Percentiles rank a stretch among this genome's conserved stretches.
Conservation (phyloP, 495 filamentous ascomycete genomes). For the Penicillium alfredii region DNA sequence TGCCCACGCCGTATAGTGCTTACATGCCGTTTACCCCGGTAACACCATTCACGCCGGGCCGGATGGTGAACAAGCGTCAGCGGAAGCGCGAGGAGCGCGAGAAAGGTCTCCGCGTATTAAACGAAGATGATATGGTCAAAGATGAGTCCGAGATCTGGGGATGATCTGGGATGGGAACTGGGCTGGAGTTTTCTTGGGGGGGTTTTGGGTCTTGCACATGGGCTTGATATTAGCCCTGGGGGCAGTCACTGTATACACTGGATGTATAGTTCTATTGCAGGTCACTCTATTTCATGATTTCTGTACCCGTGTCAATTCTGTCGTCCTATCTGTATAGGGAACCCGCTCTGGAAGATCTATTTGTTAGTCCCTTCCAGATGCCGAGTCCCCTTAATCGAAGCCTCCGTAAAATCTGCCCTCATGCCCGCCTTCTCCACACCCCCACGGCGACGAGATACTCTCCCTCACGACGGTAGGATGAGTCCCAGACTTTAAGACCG, state of each 20-base stretch:
- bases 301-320: too few species aligned
- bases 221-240: too few species aligned
- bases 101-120: conserved; percentile 35
- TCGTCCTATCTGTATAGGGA: too few species aligned
- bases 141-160: conserved; percentile 55
- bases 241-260: conserved; percentile 9
- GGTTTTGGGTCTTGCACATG: neutral
- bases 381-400: conserved; percentile 18
- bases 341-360: too few species aligned
- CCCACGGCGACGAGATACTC: conserved; percentile 33
- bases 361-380: conserved; percentile 17
- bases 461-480: conserved; percentile 31
- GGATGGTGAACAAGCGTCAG: conserved; percentile 68
- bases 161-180: conserved; percentile 7
- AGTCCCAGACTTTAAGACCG: conserved; percentile 24
- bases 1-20: conserved; percentile 77
- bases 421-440: conserved; percentile 34
- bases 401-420: conserved; percentile 21
- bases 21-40: conserved; percentile 90
- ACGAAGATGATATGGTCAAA: conserved; percentile 45
- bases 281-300: too few species aligned
- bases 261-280: conserved; percentile 8
- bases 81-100: conserved; percentile 50
- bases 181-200: neutral
- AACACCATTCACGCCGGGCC: conserved; percentile 76